phyloP scores from a whole-genome alignment of 495 filamentous ascomycete species.

The Clohesyomyces aquaticus region DNA sequence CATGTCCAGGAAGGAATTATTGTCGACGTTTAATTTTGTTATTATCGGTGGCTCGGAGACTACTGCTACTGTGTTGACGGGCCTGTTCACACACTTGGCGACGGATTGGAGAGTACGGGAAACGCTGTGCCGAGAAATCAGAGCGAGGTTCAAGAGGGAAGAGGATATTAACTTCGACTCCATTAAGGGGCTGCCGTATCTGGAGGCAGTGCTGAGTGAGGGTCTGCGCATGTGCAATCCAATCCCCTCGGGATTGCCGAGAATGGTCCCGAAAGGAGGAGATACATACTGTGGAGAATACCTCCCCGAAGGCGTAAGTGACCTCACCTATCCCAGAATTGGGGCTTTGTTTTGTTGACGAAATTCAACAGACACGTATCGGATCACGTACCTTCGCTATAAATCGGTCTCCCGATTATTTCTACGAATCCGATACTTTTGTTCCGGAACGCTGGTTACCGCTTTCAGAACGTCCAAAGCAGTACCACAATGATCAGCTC shows the following conservation, averaged over 20 bases:
- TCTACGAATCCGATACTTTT: constrained; percentile 35
- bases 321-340: background rate
- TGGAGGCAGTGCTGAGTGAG: constrained; percentile 55
- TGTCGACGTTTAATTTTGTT: background rate
- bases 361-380: too few species aligned
- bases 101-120: constrained; percentile 13
- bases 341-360: too few species aligned
- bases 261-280: constrained; percentile 52
- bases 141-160: constrained; percentile 24
- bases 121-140: constrained; percentile 24
- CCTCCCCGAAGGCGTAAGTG: constrained; percentile 47
- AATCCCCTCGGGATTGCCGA: constrained; percentile 52
- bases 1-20: constrained; percentile 31
- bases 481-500: constrained; percentile 36
- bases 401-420: constrained; percentile 33
- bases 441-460: constrained; percentile 44
- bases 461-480: constrained; percentile 7
- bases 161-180: constrained; percentile 37
- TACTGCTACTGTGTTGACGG: constrained; percentile 39
- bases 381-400: too few species aligned
- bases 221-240: constrained; percentile 57
- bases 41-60: constrained; percentile 45
- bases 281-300: constrained; percentile 46
- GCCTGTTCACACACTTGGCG: constrained; percentile 28
- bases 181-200: constrained; percentile 48